These are phyloP conservation scores for Rhizophora mangle DNA, from an alignment of 345 rosid species.

Conservation along the genomic window DNA sequence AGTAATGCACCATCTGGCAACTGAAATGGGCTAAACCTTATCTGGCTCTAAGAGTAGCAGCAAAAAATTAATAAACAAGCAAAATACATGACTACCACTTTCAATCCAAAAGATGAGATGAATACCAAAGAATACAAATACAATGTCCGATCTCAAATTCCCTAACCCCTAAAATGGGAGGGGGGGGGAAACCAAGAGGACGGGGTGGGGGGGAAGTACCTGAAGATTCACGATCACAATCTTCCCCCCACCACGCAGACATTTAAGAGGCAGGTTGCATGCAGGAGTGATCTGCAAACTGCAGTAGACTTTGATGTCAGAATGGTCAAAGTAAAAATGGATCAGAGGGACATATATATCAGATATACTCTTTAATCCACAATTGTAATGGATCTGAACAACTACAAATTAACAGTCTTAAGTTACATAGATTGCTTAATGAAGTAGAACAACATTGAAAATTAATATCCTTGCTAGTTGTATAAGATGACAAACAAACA, in stretches of 20 bases:
- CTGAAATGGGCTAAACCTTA: no score
- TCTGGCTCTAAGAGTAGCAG: no score
- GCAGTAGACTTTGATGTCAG: slow-evolving; percentile 18
- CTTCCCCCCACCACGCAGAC: slow-evolving; percentile 85
- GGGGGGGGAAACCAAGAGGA: background rate
- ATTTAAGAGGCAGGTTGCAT: slow-evolving; percentile 94
- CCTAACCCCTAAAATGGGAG: background rate
- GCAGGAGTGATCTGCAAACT: slow-evolving; percentile 99
- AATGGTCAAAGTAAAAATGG: background rate
- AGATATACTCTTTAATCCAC: background rate
- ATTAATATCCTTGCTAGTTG: background rate
- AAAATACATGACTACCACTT: no score
- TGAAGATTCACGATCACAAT: slow-evolving; percentile 94
- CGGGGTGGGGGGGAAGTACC: slow-evolving; percentile 34
- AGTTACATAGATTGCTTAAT: background rate
- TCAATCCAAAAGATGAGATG: no score
- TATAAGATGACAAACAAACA: background rate
- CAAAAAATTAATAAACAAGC: no score
- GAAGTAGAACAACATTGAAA: background rate
- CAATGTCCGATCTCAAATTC: background rate
- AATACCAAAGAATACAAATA: no score
- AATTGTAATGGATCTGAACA: background rate
- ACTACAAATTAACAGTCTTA: background rate
- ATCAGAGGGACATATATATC: background rate
- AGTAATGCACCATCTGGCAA: no score